These are phyloP conservation scores for Salix brachista DNA, from an alignment of 345 rosid genomes.

Conservation along the genomic window DNA sequence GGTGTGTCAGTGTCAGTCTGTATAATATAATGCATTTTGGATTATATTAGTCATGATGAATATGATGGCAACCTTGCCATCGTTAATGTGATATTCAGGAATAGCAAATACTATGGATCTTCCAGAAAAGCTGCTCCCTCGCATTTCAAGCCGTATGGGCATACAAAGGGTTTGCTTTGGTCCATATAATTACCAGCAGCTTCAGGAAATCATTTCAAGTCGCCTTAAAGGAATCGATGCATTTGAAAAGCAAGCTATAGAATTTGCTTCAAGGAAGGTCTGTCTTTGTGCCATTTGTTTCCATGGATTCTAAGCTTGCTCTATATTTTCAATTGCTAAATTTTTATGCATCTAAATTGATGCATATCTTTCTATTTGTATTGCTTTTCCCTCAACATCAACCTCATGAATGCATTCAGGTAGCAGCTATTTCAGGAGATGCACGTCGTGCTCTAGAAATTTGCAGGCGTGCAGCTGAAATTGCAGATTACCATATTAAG, in stretches of 20 bases:
- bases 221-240: slow-evolving; percentile 75
- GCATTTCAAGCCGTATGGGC: slow-evolving; percentile 95
- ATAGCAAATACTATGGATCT: slow-evolving; percentile 99
- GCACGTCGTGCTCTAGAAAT: slow-evolving; percentile 97
- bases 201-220: slow-evolving; percentile 86
- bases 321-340: not conserved
- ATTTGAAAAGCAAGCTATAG: slow-evolving; percentile 89
- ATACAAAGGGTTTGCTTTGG: slow-evolving; percentile 95
- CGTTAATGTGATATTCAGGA: slow-evolving; percentile 38
- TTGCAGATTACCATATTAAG: slow-evolving; percentile 68
- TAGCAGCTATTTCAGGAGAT: slow-evolving; percentile 96
- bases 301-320: not conserved
- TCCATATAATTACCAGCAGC: slow-evolving; percentile 85
- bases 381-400: not conserved
- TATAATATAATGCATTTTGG: not conserved
- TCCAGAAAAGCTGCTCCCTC: slow-evolving; percentile 96
- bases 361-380: not conserved
- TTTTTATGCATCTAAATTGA: not conserved
- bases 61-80: not conserved
- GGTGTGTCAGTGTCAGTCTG: not conserved
- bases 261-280: slow-evolving; percentile 93
- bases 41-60: not conserved
- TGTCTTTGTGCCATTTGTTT: not conserved
- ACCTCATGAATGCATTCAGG: slow-evolving; percentile 33
- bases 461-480: slow-evolving; percentile 95